Conservation (phyloP, 768 basidiomycete genomes). For the Hemileccinum rubropunctum region DNA sequence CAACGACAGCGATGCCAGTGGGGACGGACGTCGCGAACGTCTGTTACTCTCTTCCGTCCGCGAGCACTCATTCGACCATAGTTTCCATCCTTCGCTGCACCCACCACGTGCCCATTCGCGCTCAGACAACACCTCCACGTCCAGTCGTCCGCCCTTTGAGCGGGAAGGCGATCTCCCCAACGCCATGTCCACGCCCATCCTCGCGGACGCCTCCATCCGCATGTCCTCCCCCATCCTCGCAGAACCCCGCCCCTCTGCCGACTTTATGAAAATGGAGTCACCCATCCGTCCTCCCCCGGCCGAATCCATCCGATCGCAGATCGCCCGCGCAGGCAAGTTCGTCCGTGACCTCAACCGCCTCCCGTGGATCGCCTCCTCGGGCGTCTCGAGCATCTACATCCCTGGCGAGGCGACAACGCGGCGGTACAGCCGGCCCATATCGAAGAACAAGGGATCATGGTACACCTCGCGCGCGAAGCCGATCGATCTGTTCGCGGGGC, state of each 20-base stretch:
- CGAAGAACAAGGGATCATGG: constrained; percentile 28
- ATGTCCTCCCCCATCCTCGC: constrained; percentile 38
- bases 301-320: constrained; percentile 34
- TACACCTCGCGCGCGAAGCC: constrained; percentile 27
- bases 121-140: constrained; percentile 20
- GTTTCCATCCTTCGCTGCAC: constrained; percentile 10
- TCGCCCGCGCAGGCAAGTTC: constrained; percentile 37
- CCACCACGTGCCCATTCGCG: constrained; percentile 17
- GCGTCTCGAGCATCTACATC: constrained; percentile 47
- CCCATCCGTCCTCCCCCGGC: constrained; percentile 39
- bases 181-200: constrained; percentile 31
- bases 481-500: constrained; percentile 31
- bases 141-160: constrained; percentile 26
- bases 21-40: constrained; percentile 25
- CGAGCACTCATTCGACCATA: constrained; percentile 22
- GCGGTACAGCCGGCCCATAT: constrained; percentile 28
- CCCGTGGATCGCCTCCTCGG: constrained; percentile 47
- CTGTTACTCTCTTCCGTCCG: constrained; percentile 24
- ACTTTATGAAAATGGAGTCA: constrained; percentile 50
- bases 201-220: constrained; percentile 22
- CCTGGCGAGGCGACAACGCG: constrained; percentile 35
- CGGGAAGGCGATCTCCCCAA: constrained; percentile 21
- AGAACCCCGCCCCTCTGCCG: constrained; percentile 41
- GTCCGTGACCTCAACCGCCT: constrained; percentile 38
- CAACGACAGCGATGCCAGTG: constrained; percentile 19